Conservation (phyloP, 345 rosid species). For the Gossypium rotundifolium region DNA sequence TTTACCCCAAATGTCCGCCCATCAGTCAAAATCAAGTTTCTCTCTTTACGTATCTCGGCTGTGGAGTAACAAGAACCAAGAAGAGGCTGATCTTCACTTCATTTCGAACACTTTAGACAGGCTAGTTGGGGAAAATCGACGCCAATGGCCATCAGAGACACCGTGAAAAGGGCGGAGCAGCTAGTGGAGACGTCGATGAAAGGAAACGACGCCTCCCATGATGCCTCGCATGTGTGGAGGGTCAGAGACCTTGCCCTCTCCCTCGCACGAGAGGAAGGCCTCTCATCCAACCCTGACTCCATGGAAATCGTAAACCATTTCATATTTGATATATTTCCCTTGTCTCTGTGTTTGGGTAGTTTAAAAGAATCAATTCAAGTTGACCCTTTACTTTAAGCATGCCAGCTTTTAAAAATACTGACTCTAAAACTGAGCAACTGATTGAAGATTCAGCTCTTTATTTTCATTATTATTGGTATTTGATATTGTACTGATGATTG, state of each 20-base stretch:
- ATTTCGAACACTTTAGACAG: not conserved
- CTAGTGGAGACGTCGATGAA: constrained; percentile 55
- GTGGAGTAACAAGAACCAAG: too few species aligned
- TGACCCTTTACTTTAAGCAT: not conserved
- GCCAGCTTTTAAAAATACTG: not conserved
- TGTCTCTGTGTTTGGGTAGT: not conserved
- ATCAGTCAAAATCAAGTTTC: not conserved
- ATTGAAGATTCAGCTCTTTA: not conserved
- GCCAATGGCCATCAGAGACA: constrained; percentile 23
- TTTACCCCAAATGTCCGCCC: not conserved
- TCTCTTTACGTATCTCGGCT: not conserved
- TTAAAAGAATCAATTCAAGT: not conserved
- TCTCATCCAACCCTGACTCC: constrained; percentile 61
- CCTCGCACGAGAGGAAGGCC: constrained; percentile 75
- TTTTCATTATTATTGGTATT: not conserved
- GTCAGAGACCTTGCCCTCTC: constrained; percentile 81
- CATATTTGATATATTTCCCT: not conserved
- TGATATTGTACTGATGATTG: not conserved
- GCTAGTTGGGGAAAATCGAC: not conserved
- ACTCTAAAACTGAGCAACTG: not conserved
- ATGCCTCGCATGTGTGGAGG: constrained; percentile 68
- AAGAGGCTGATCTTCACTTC: too few species aligned
- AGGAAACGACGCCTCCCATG: constrained; percentile 86
- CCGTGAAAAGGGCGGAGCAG: constrained; percentile 50
- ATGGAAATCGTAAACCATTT: constrained; percentile 52